Percentiles rank a stretch among this genome's conserved stretches.
Conservation (phyloP, 1,139 yeast species). For the Yamadazyma dendronema region DNA sequence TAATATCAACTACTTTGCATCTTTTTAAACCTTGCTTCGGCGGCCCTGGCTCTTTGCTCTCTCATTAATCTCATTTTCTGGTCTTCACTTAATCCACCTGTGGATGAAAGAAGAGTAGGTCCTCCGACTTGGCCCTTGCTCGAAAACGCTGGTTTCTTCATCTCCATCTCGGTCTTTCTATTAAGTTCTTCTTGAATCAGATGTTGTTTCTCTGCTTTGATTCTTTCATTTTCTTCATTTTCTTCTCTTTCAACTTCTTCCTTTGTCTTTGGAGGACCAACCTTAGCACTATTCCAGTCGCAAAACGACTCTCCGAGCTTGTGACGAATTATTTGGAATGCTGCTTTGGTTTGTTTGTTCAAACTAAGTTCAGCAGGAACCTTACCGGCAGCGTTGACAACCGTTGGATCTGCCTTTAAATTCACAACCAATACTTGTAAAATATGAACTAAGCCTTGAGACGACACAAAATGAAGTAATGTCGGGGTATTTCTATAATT, state of each 20-base stretch:
- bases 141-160: constrained; percentile 32
- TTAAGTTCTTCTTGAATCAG: constrained; percentile 41
- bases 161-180: constrained; percentile 37
- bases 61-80: constrained; percentile 80
- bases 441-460: constrained; percentile 66
- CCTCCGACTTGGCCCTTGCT: constrained; percentile 31
- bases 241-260: constrained; percentile 57
- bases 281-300: constrained; percentile 69
- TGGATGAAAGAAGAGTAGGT: constrained; percentile 19
- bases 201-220: constrained; percentile 36
- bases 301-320: constrained; percentile 66
- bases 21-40: constrained; percentile 72
- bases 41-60: constrained; percentile 95
- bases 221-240: constrained; percentile 29
- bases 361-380: constrained; percentile 55
- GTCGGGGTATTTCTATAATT: constrained; percentile 65
- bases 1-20: too few species aligned
- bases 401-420: constrained; percentile 69
- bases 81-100: constrained; percentile 51
- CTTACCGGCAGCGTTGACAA: constrained; percentile 51
- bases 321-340: constrained; percentile 69
- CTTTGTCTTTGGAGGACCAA: constrained; percentile 62
- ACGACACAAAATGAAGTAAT: constrained; percentile 74
- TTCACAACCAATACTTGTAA: constrained; percentile 62
- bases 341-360: constrained; percentile 42